phyloP scores from a whole-genome alignment of 257 asterid genomes.

The Plectranthus barbatus region DNA sequence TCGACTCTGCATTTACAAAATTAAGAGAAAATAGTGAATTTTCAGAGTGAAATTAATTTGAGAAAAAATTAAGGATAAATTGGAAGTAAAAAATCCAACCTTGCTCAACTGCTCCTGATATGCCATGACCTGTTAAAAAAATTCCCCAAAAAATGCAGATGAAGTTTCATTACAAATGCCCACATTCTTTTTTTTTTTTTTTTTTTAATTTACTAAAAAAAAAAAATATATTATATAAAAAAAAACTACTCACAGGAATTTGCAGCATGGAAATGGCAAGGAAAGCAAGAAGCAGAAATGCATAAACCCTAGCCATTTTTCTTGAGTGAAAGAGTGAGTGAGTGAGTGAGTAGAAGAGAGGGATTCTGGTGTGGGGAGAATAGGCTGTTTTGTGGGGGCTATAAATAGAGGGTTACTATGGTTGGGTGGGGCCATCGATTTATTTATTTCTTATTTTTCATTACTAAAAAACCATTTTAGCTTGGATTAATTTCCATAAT shows the following conservation, averaged over 20 bases:
- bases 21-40: neutral
- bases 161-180: no score
- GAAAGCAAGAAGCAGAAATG: slow-evolving; percentile 20
- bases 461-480: no score
- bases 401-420: slow-evolving; percentile 24
- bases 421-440: slow-evolving; percentile 7
- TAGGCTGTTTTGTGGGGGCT: slow-evolving; percentile 17
- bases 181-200: no score
- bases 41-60: neutral
- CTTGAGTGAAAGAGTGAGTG: neutral
- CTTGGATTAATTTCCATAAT: no score
- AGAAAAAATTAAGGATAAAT: neutral
- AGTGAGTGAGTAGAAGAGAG: neutral
- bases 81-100: slow-evolving; percentile 19
- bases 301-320: slow-evolving; percentile 31
- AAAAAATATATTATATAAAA: neutral
- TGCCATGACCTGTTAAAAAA: slow-evolving; percentile 20
- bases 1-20: slow-evolving; percentile 10
- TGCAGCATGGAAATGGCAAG: slow-evolving; percentile 28
- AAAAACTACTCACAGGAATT: slow-evolving; percentile 22
- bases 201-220: neutral
- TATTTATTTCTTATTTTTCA: no score
- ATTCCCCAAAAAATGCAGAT: neutral
- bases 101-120: neutral
- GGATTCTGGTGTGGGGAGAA: slow-evolving; percentile 9